Base-by-base conservation (phyloP, 257 asterid species). In the Fraxinus anomala region DNA sequence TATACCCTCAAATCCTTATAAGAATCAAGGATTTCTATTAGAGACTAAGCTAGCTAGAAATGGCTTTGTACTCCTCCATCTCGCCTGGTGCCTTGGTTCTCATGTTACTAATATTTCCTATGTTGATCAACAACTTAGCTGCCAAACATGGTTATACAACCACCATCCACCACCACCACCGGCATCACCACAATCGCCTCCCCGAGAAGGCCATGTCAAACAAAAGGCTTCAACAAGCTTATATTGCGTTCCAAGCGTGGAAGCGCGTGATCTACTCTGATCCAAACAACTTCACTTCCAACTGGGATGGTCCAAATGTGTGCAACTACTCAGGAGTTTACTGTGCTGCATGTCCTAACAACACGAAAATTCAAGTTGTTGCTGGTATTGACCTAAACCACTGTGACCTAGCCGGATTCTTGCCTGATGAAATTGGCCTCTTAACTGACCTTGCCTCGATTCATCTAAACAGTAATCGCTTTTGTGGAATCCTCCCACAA, bases 381-480 rank as follows among this genome's bases (percentile, higher is more conserved):
- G 91, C 93, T 1, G 96, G 96, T 33, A 84, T 92, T 61, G 96
- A 92, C 81, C 90, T 91, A 78, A 92, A 92, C 85, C 86, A 76
- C 4, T 86, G 79, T 2, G 91, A 92, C 76, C 87, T 92, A 16
- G 96, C 96, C 4, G 96, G 95, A 14, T 87, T 67, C 85, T 68
- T 92, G 21, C 97, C 96, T 0, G 88, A 88, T 0, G 92, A 91
- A 63, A 73, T 92, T 2, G 92, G 97, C 77, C 91, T 91, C 67
- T 91, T 92, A 72, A 28, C 86, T 5, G 95, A 89, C 37, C 90
- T 92, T 6, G 79, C 92, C 1, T 75, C 91, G 70, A 51, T 92
- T 39, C 96, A 92, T 73, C 73, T 91, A n/a, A 92, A 91, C 79
- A 79, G 80, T 79, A 92, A 92, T 83, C 88, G 94, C 3, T 92